Percentiles rank a stretch among this genome's conserved stretches.
phyloP scores from a whole-genome alignment of 139 green algal genomes.

The Ettlia oleoabundans region DNA sequence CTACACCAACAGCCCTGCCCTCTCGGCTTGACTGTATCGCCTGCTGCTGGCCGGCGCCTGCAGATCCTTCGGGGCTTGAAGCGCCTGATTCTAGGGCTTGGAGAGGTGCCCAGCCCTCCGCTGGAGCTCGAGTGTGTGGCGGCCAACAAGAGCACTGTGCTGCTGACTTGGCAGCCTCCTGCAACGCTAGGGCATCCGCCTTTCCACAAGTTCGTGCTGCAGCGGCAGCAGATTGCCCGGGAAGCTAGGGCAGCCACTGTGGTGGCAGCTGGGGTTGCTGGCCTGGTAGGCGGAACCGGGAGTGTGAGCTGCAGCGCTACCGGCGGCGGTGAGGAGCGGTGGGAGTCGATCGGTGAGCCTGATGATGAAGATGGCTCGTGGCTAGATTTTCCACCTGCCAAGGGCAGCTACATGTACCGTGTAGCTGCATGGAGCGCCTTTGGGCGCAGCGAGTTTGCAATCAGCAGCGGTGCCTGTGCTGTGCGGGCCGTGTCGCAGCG shows the following conservation, averaged over 20 bases:
- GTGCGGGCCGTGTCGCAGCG: neutral
- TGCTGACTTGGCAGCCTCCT: constrained; percentile 16
- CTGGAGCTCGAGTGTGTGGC: constrained; percentile 9
- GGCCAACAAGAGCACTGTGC: constrained; percentile 1
- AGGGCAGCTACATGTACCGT: constrained; percentile 21
- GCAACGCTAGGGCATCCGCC: neutral
- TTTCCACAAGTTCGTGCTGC: constrained; percentile 28
- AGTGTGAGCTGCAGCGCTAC: too few species aligned
- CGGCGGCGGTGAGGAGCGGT: constrained; percentile 11
- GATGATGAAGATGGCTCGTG: constrained; percentile 10
- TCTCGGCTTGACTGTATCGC: too few species aligned
- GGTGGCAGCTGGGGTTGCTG: neutral
- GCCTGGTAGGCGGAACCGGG: neutral
- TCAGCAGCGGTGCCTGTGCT: neutral
- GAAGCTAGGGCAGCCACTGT: neutral
- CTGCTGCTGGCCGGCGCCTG: neutral
- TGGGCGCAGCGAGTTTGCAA: neutral
- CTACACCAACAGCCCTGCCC: too few species aligned
- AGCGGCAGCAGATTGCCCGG: constrained; percentile 2
- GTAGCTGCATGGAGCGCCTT: constrained; percentile 21
- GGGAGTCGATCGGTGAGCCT: constrained; percentile 4
- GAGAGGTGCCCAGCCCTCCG: neutral
- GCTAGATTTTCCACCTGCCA: neutral
- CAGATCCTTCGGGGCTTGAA: constrained; percentile 29
- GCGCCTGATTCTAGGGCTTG: constrained; percentile 11